Evolutionary conservation across 306 rosid species (phyloP).

Genomic region (Comarum palustre): DNA sequence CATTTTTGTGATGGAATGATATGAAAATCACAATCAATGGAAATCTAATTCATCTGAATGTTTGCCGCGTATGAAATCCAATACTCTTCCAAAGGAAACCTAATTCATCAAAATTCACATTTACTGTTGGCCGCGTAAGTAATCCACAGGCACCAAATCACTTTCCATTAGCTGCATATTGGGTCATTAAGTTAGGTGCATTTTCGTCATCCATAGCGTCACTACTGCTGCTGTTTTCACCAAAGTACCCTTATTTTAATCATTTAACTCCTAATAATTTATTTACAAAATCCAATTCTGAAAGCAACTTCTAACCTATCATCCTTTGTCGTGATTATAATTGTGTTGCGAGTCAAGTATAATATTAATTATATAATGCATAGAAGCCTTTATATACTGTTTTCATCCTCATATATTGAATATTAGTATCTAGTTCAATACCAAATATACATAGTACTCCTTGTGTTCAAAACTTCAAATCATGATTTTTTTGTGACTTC

Average conservation of each 20-base stretch:
- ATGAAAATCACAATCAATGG: neutral
- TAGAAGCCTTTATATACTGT: too few species aligned
- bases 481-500: too few species aligned
- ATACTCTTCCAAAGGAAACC: neutral
- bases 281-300: too few species aligned
- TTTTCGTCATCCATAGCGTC: conserved; percentile 15
- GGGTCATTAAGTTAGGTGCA: neutral
- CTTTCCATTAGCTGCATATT: conserved; percentile 19
- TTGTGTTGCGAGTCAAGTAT: too few species aligned
- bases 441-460: too few species aligned
- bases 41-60: neutral
- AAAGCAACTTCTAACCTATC: too few species aligned
- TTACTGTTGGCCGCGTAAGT: conserved; percentile 42
- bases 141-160: conserved; percentile 1
- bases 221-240: neutral
- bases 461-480: too few species aligned
- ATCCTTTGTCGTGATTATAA: too few species aligned
- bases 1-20: neutral
- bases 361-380: too few species aligned
- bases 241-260: neutral
- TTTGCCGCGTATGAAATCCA: neutral
- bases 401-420: too few species aligned
- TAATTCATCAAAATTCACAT: neutral
- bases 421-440: too few species aligned
- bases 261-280: neutral